A percentile compares a stretch with the other conserved stretches of the same genome.
phyloP scores from a whole-genome alignment of 306 rosid species.

The Potentilla sterilis region DNA sequence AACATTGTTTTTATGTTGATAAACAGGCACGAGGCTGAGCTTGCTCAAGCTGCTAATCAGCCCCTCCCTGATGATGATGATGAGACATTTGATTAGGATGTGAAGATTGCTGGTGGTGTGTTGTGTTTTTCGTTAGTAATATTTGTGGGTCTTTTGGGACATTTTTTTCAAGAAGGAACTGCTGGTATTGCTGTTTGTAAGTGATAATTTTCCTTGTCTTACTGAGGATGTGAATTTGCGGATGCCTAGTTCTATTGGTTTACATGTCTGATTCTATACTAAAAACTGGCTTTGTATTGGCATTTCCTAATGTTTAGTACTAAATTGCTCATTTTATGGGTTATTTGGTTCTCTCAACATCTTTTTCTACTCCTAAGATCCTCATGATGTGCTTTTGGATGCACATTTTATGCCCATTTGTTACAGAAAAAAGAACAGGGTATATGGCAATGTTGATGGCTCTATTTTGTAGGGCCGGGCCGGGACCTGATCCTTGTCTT shows the following conservation, averaged over 20 bases:
- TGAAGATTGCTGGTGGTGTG: background rate
- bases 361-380: background rate
- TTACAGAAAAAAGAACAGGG: background rate
- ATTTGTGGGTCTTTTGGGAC: constrained; percentile 11
- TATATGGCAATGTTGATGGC: background rate
- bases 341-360: background rate
- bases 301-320: background rate
- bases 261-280: background rate
- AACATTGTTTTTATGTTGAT: background rate
- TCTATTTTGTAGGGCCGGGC: background rate
- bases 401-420: background rate
- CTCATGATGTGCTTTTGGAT: background rate
- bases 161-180: background rate
- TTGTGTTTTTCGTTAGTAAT: background rate
- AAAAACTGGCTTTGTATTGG: background rate
- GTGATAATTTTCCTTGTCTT: background rate
- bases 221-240: constrained; percentile 22
- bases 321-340: background rate
- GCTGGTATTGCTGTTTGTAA: constrained; percentile 6
- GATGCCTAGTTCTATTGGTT: constrained; percentile 1
- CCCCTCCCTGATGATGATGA: constrained; percentile 87
- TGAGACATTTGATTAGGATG: constrained; percentile 55
- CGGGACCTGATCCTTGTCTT: too few species aligned
- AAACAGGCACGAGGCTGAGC: constrained; percentile 71
- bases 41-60: constrained; percentile 52